Percentiles rank a stretch among this genome's conserved stretches.
These are phyloP conservation scores for Aphanomyces cochlioides DNA, from an alignment of 352 stramenopile species.

Conservation along the genomic window DNA sequence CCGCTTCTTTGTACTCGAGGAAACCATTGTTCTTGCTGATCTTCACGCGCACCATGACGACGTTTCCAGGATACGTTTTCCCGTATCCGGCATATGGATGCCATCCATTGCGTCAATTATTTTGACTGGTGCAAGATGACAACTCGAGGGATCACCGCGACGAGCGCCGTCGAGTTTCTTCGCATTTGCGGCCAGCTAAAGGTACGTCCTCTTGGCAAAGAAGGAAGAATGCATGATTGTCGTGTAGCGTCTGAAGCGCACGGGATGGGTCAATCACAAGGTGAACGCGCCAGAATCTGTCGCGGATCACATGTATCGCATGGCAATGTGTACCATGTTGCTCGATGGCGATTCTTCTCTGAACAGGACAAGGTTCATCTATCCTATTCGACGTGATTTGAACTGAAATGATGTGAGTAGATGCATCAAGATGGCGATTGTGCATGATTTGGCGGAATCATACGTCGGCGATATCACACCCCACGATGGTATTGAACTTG, in stretches of 20 bases:
- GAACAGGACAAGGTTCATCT: constrained; percentile 57
- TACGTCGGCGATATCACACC: constrained; percentile 93
- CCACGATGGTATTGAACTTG: constrained; percentile 56
- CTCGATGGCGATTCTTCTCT: constrained; percentile 69
- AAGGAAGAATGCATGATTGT: neutral
- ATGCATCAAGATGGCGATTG: constrained; percentile 89
- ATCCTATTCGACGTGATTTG: no score
- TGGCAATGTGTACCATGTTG: constrained; percentile 89
- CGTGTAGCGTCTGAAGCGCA: constrained; percentile 81
- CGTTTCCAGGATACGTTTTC: constrained; percentile 14
- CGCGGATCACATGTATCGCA: constrained; percentile 92
- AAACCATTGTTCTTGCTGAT: constrained; percentile 79
- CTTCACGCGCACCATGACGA: constrained; percentile 46
- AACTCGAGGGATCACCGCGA: constrained; percentile 54
- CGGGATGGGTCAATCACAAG: constrained; percentile 90
- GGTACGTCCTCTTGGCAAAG: constrained; percentile 36
- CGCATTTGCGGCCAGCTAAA: constrained; percentile 74
- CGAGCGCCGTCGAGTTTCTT: constrained; percentile 75
- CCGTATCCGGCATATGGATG: neutral
- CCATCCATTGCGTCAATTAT: constrained; percentile 1
- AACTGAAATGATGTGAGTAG: constrained; percentile 36
- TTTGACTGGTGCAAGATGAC: constrained; percentile 37
- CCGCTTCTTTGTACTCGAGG: constrained; percentile 60
- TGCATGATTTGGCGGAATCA: constrained; percentile 91
- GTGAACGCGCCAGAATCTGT: constrained; percentile 87